phyloP scores from a whole-genome alignment of 2,329 filamentous ascomycete genomes.

The Trichoderma endophyticum region DNA sequence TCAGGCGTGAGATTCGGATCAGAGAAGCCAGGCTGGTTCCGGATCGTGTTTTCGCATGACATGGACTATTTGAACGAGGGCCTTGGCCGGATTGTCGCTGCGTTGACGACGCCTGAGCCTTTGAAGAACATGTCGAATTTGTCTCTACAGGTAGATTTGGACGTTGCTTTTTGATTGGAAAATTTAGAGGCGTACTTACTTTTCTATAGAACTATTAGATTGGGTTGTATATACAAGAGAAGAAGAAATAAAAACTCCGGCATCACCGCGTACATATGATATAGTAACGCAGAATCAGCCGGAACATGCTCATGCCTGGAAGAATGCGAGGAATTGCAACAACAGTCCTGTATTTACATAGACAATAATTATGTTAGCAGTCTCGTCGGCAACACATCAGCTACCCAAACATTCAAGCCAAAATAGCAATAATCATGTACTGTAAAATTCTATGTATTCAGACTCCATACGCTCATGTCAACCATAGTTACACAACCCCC shows the following conservation, averaged over 20 bases:
- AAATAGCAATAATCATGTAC: neutral
- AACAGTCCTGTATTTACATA: neutral
- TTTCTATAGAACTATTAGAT: neutral
- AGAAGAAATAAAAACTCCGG: neutral
- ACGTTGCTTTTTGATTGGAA: neutral
- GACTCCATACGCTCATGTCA: constrained; percentile 16
- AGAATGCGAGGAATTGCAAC: neutral
- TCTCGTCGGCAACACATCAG: neutral
- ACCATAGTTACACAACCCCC: neutral
- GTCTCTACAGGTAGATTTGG: neutral
- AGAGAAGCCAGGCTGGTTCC: constrained; percentile 38
- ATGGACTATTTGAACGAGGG: constrained; percentile 31
- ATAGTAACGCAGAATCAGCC: neutral
- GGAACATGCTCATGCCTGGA: neutral
- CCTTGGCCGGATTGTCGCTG: constrained; percentile 20
- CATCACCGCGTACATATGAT: neutral
- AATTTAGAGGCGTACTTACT: neutral
- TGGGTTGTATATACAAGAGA: neutral
- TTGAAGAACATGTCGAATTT: neutral
- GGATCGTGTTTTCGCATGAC: constrained; percentile 39
- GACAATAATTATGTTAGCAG: neutral
- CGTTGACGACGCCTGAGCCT: constrained; percentile 1
- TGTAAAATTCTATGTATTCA: constrained; percentile 15
- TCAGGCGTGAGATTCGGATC: constrained; percentile 37
- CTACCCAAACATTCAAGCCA: neutral